phyloP scores from a whole-genome alignment of 805 yeast genomes.

The Ogataea saltuana region DNA sequence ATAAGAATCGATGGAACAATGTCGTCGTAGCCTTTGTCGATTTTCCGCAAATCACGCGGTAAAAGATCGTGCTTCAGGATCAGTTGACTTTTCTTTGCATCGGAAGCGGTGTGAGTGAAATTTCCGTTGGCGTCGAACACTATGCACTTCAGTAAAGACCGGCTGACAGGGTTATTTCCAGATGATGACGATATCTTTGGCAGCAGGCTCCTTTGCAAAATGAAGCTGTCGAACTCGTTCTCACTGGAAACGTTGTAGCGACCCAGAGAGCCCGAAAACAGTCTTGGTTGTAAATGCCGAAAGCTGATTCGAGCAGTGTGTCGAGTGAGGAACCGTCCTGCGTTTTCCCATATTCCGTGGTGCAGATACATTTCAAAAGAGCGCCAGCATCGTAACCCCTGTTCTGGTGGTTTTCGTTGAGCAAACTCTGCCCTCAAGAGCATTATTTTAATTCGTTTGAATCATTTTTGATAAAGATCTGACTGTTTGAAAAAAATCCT shows the following conservation, averaged over 20 bases:
- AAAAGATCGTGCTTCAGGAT: constrained; percentile 47
- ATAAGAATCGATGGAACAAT: constrained; percentile 59
- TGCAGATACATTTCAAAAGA: too few relatives aligned
- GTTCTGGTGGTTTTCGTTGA: too few relatives aligned
- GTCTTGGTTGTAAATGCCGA: too few relatives aligned
- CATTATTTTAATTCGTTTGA: too few relatives aligned
- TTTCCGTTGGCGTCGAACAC: constrained; percentile 49
- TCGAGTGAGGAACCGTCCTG: too few relatives aligned
- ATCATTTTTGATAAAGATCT: too few relatives aligned
- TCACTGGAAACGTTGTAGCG: constrained; percentile 2
- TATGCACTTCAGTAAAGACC: constrained; percentile 42
- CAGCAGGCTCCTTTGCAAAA: constrained; percentile 29
- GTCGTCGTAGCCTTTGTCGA: constrained; percentile 47
- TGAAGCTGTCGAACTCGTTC: constrained; percentile 23
- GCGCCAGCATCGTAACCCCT: too few relatives aligned
- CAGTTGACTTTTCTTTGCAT: constrained; percentile 43
- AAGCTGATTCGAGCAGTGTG: too few relatives aligned
- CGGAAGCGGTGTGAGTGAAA: constrained; percentile 46
- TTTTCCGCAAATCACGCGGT: constrained; percentile 55
- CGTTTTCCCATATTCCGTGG: too few relatives aligned
- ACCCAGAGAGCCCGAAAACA: not conserved
- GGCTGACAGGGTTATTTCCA: constrained; percentile 1
- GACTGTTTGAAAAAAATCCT: too few relatives aligned
- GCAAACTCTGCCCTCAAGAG: too few relatives aligned
- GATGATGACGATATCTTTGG: constrained; percentile 21